Evolutionary conservation across 164 flowering plant species (phyloP), one percentile per base, ranked within the genome.

Genomic region (Vitis amurensis): DNA sequence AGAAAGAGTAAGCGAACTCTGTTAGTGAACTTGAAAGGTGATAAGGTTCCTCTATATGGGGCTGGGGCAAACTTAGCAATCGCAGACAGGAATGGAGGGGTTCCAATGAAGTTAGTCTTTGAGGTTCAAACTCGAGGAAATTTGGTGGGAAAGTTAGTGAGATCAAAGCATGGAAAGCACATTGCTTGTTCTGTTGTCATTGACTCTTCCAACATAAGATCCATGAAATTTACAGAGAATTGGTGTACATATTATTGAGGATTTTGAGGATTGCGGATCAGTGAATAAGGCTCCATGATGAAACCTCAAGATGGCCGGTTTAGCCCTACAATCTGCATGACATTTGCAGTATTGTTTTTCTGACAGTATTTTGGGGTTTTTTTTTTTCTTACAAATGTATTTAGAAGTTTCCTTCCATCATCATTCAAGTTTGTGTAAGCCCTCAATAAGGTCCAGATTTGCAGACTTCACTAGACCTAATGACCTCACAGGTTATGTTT

Each of bases 61-160:
- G 88, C 86, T 1, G 88, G 92, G 27, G 73, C 72, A 4, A 73
- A 77, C 48, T 76, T 88, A 48, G 78, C 67, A 3, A 71, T 9
- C 4, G 67, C 82, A 12, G 74, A 77, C 1, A 63, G n/a, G 11
- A 60, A 16, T 1, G 74, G 76, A 11, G 69, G 72, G 31, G 68
- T 88, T 63, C 87, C 89, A 4, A 6, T 86, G 76, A 71, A 4
- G 55, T 59, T 88, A 47, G 75, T 70, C 16, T 76, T 88, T 37
- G 81, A 74, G 15, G 63, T 88, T 2, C 44, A 68, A n/a, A 68
- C 86, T 8, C 61, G 62, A 61, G 92, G 89, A 55, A 58, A 82
- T 57, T 70, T 86, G 58, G 81, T 85, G 1, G 92, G 89, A 30
- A 74, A 76, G 74, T 47, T 88, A 73, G 85, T 86, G 61, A 84